These are phyloP conservation scores for Astragalus glycyphyllos DNA, from an alignment of 306 rosid genomes.

Conservation along the genomic window DNA sequence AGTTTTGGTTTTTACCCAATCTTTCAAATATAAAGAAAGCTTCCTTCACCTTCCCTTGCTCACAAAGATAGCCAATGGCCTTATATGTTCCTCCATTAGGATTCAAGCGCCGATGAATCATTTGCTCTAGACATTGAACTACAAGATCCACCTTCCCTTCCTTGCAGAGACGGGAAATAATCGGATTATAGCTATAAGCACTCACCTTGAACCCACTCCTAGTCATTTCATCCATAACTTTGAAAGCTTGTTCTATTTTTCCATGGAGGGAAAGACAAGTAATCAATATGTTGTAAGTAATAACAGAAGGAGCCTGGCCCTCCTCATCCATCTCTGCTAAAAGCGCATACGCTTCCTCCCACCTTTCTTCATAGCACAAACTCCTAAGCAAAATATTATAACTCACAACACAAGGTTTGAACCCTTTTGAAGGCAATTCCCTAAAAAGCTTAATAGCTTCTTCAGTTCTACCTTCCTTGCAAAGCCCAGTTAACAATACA, in stretches of 20 bases:
- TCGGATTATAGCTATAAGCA: slow-evolving; percentile 87
- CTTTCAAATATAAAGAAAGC: slow-evolving; percentile 73
- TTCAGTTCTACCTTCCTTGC: slow-evolving; percentile 89
- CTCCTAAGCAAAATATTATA: slow-evolving; percentile 80
- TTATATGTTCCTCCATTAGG: slow-evolving; percentile 84
- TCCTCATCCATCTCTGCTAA: slow-evolving; percentile 79
- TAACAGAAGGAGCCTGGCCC: slow-evolving; percentile 63
- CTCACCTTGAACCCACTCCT: slow-evolving; percentile 65
- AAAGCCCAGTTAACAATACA: slow-evolving; percentile 82
- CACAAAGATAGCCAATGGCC: slow-evolving; percentile 82
- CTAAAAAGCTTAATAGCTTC: slow-evolving; percentile 78
- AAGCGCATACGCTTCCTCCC: slow-evolving; percentile 85
- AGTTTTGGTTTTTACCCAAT: slow-evolving; percentile 61
- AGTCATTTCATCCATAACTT: slow-evolving; percentile 79
- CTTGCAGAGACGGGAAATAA: slow-evolving; percentile 68
- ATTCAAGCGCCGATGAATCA: slow-evolving; percentile 59
- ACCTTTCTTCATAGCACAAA: slow-evolving; percentile 72
- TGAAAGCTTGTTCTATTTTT: slow-evolving; percentile 75
- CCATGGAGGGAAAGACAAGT: slow-evolving; percentile 80
- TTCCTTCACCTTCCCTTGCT: slow-evolving; percentile 69
- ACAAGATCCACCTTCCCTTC: slow-evolving; percentile 75
- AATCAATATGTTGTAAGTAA: slow-evolving; percentile 80
- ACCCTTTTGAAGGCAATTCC: slow-evolving; percentile 75
- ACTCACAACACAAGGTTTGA: slow-evolving; percentile 83
- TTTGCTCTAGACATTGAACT: slow-evolving; percentile 70